Conservation (phyloP, 148 eudicot species). For the Camellia granthamiana region DNA sequence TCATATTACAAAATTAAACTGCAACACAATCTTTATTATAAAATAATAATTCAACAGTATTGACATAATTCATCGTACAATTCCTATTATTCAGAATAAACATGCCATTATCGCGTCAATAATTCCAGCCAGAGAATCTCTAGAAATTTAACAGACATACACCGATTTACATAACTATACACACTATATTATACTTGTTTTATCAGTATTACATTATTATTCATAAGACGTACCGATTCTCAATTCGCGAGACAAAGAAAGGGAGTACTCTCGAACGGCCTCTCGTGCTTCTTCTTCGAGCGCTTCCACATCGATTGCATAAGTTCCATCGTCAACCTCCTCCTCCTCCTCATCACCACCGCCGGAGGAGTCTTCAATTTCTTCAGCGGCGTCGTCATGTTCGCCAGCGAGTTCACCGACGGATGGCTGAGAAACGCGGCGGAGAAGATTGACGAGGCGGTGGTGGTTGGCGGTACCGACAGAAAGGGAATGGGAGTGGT, state of each 20-base stretch:
- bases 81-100: background rate
- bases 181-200: too few species aligned
- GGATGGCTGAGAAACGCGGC: conserved; percentile 21
- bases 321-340: conserved; percentile 31
- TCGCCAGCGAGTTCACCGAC: conserved; percentile 1
- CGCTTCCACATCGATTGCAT: conserved; percentile 48
- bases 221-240: conserved; percentile 39
- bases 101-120: background rate
- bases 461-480: conserved; percentile 21
- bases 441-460: conserved; percentile 21
- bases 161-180: too few species aligned
- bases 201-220: background rate
- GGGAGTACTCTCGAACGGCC: conserved; percentile 54
- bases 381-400: conserved; percentile 20
- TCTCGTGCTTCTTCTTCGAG: conserved; percentile 66
- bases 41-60: background rate
- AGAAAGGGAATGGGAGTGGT: conserved; percentile 18
- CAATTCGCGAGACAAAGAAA: conserved; percentile 54
- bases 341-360: conserved; percentile 18
- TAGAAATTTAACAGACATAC: too few species aligned
- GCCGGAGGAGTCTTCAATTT: conserved; percentile 32
- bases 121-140: background rate
- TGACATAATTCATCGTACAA: background rate
- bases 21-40: background rate
- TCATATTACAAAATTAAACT: background rate